Base-by-base conservation (phyloP, 2,329 filamentous ascomycete genomes). In the Claviceps sp. region DNA sequence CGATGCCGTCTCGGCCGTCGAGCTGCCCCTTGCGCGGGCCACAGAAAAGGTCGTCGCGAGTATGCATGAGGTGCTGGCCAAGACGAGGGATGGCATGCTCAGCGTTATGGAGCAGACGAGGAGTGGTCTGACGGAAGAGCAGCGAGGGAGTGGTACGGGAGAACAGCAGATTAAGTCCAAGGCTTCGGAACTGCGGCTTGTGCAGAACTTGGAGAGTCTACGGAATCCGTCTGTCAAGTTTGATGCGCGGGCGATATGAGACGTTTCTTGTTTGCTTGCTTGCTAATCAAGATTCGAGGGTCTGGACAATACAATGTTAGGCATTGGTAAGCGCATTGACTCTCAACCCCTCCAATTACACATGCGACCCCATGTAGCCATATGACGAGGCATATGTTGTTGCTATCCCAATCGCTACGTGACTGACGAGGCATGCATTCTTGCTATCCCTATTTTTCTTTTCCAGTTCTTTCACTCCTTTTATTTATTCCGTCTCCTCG, bases 21-120 rank as follows among this genome's bases (percentile, higher is more conserved):
- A 93, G 5, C 70, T 97, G 49, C 93, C 93, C 3, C 77, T 98
- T 11, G 90, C 90, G 1, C 80, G 77, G 55, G 89, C 93, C 0
- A 81, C 83, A 2, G 86, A 93, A 68, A 93, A 86, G 71, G 91
- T 95, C 5, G 71, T 97, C 26, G 88, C 86, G 8, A 93, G 85
- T 63, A 97, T 98, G 91, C 88, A 96, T 63, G 80, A 83, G 59
- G 82, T 97, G 40, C 72, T 98, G 45, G 73, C 74, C 54, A 79
- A 78, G 58, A 86, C 88, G 52, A 76, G 83, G 58, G 72, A 75
- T 54, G 80, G 81, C 58, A 79, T 91, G 71, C 70, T 73, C 50
- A 68, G 60, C 11, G 69, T 75, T 53, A 68, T 75, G 56, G 68
- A 68, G 58, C 70, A 66, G 56, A 74, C 69, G 49, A 67, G 62